Evolutionary conservation across 495 filamentous ascomycete species (phyloP), one percentile per base, ranked within the genome.

Genomic region (Penicillium ochrochloron): DNA sequence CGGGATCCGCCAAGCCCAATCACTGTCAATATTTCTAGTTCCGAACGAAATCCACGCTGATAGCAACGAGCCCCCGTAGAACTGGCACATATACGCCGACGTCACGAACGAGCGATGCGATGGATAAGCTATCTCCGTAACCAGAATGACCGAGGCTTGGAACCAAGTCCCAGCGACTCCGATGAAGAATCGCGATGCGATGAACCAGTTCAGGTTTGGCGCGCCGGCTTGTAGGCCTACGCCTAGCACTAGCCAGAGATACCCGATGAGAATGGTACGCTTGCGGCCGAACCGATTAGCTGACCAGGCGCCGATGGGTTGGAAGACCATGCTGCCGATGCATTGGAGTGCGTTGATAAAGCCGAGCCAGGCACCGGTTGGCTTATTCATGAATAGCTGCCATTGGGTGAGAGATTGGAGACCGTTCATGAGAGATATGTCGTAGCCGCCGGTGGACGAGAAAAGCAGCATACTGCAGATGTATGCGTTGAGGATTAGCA

Each of bases 71-170:
- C 88, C 88, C 33, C 84, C 77, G 73, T 88, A 87, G 82, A 84
- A 89, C 52, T 84, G 76, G 52, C 79, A 85, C 78, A 89, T 89
- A 73, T 87, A 90, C n/a, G 89, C 75, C 21, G 83, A 82, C 33
- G 83, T 89, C 57, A 87, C 19, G n/a, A 48, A 48, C 9, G 44
- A 48, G 44, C 44, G 44, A 12, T 48, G 44, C 19, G 44, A 48
- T 9, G 44, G 44, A 14, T 48, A 48, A 19, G 44, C 44, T 25
- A 48, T 48, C 44, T 48, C 44, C 19, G 44, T 48, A 9, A 48
- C 44, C 5, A 48, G 44, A 5, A 48, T 48, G 2, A 48, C 44
- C 0, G 44, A 48, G 0, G 44, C 44, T 48, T 48, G 44, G 10
- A 48, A 48, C 44, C 44, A 48, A 12, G 44, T 48, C 11, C 44